Conservation (phyloP, 106 monocot species). For the Allium sativum region DNA sequence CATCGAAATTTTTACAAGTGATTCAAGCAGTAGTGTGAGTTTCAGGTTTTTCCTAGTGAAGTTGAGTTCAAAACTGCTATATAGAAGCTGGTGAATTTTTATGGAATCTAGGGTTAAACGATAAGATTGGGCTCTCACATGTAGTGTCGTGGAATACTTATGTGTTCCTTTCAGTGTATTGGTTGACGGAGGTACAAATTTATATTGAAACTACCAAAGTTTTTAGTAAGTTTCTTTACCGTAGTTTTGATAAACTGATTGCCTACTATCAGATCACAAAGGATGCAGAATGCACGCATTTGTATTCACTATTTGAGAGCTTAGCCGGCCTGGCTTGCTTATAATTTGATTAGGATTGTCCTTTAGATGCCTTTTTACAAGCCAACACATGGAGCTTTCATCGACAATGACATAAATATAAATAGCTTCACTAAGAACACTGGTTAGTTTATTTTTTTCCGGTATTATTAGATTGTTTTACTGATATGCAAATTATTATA, state of each 20-base stretch:
- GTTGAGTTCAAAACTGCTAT: background rate
- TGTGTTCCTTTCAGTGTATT: constrained; percentile 1
- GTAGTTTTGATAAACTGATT: background rate
- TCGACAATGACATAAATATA: too few species aligned
- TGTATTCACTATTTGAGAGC: background rate
- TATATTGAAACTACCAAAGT: constrained; percentile 3
- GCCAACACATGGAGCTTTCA: too few species aligned
- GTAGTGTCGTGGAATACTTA: constrained; percentile 1
- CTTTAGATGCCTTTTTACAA: background rate
- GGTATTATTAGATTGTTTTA: too few species aligned
- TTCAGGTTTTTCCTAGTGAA: constrained; percentile 1
- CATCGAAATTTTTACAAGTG: background rate
- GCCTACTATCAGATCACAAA: background rate
- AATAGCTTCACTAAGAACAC: too few species aligned
- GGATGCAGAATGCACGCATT: background rate
- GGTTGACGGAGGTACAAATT: background rate
- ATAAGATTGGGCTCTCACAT: background rate
- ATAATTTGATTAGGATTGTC: background rate
- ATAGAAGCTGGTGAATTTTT: constrained; percentile 11
- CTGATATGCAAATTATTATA: too few species aligned
- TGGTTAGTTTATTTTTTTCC: too few species aligned
- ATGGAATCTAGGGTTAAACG: constrained; percentile 3
- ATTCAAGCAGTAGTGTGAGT: too few species aligned
- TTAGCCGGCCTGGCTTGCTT: background rate
- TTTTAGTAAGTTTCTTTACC: background rate